Conservation (phyloP, 176 grass and related monocot genomes). For the Aegilops tauschii region DNA sequence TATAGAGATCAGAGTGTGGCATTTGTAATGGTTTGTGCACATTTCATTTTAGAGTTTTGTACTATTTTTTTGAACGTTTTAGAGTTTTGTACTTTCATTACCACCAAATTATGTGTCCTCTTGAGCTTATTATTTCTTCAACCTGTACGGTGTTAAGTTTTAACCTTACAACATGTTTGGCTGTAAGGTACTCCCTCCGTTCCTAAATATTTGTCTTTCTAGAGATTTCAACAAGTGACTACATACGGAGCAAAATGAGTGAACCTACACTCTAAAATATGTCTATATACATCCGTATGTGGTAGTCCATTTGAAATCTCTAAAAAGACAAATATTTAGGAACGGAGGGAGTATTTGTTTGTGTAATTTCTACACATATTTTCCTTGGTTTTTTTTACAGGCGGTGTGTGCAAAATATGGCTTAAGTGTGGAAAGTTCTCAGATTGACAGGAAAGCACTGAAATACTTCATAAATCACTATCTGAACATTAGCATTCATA, state of each 20-base stretch:
- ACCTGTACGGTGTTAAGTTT: not conserved
- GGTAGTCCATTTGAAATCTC: too few relatives aligned
- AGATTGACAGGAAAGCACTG: conserved; percentile 44
- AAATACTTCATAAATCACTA: conserved; percentile 49
- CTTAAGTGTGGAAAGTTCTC: conserved; percentile 34
- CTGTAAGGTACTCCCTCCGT: not conserved
- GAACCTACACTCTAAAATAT: too few relatives aligned
- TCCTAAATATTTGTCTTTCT: too few relatives aligned
- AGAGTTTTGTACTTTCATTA: not conserved
- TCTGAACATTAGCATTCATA: conserved; percentile 36
- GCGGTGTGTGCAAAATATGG: conserved; percentile 51
- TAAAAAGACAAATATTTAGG: too few relatives aligned
- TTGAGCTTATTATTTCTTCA: not conserved
- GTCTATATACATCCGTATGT: too few relatives aligned
- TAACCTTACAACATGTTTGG: not conserved
- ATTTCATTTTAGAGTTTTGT: not conserved
- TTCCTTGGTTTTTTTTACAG: conserved; percentile 25
- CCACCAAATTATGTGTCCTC: not conserved
- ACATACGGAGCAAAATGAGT: too few relatives aligned
- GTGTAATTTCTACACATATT: not conserved
- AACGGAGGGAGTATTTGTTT: not conserved
- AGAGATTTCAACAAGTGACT: too few relatives aligned
- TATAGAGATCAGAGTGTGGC: not conserved
- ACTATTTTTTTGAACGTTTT: not conserved
- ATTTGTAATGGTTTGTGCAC: not conserved